These are phyloP conservation scores for Pleurotus djamor DNA, from an alignment of 768 basidiomycete species.

Conservation along the genomic window DNA sequence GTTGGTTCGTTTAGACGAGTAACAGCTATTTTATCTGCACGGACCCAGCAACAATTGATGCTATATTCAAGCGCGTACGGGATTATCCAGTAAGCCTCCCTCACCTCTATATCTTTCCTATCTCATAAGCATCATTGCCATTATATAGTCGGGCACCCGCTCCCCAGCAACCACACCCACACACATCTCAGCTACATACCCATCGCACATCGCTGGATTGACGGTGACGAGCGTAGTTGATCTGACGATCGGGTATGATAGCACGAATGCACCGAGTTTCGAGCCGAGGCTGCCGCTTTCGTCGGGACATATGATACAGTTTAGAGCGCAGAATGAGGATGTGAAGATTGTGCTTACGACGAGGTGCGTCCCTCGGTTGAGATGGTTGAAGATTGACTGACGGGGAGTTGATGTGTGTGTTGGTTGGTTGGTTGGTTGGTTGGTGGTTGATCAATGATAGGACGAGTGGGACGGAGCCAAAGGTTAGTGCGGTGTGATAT, in stretches of 20 bases:
- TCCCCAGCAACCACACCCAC: slow-evolving; percentile 14
- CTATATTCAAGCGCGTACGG: slow-evolving; percentile 68
- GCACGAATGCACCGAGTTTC: slow-evolving; percentile 63
- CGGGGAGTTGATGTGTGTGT: not conserved
- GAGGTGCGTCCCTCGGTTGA: slow-evolving; percentile 38
- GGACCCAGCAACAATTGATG: slow-evolving; percentile 62
- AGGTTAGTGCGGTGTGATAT: slow-evolving; percentile 48
- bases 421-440: no score
- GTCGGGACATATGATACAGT: slow-evolving; percentile 85
- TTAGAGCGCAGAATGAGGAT: slow-evolving; percentile 51
- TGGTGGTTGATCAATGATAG: no score
- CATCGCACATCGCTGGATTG: slow-evolving; percentile 57
- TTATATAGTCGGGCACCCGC: not conserved
- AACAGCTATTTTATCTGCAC: slow-evolving; percentile 82
- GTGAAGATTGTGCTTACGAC: slow-evolving; percentile 66
- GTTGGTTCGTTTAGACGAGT: slow-evolving; percentile 49
- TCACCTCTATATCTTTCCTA: no score
- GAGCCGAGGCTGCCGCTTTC: slow-evolving; percentile 66
- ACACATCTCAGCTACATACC: slow-evolving; percentile 43
- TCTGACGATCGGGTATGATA: slow-evolving; percentile 77
- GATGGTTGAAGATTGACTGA: not conserved
- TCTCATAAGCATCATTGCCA: no score
- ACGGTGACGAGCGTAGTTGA: slow-evolving; percentile 66
- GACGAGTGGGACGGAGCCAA: slow-evolving; percentile 90
- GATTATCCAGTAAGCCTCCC: slow-evolving; percentile 49